Conservation (phyloP, 192 early-diverging fungal genomes). For the Coemansia sp. region DNA sequence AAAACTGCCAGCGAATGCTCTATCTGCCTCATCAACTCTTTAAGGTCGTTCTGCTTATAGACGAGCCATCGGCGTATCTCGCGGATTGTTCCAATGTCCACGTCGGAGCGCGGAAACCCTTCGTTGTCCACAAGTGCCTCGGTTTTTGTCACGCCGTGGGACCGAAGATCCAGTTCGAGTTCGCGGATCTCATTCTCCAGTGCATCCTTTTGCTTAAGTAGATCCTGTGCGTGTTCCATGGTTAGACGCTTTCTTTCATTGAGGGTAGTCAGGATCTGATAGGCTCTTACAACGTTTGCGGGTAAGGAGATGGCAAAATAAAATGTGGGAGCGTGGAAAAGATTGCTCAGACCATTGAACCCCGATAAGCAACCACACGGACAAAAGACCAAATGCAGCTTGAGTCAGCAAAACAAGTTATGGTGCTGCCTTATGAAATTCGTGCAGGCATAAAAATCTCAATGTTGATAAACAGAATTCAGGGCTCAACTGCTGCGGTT, state of each 20-base stretch:
- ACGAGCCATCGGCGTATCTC: conserved; percentile 56
- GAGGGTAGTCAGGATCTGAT: neutral
- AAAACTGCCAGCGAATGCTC: conserved; percentile 55
- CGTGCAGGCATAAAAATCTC: too few relatives aligned
- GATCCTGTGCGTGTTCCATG: conserved; percentile 35
- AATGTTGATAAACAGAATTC: too few relatives aligned
- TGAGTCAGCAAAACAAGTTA: too few relatives aligned
- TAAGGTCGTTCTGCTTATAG: conserved; percentile 60
- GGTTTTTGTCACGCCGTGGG: conserved; percentile 55
- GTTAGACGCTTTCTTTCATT: neutral
- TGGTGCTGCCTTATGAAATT: too few relatives aligned
- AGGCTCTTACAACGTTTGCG: neutral
- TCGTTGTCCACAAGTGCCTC: conserved; percentile 59
- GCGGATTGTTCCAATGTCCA: conserved; percentile 64
- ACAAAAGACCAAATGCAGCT: too few relatives aligned
- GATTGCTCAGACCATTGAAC: too few relatives aligned
- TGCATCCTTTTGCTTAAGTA: conserved; percentile 31
- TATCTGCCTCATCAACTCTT: conserved; percentile 58
- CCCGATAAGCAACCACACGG: too few relatives aligned
- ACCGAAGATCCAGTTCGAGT: conserved; percentile 22
- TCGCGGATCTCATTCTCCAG: conserved; percentile 40
- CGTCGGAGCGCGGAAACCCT: conserved; percentile 69
- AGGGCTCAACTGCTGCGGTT: too few relatives aligned
- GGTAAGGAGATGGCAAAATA: too few relatives aligned
- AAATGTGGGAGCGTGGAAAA: too few relatives aligned